These are phyloP conservation scores for Sporodiniella umbellata DNA, from an alignment of 371 early-diverging fungal genomes.

Conservation along the genomic window DNA sequence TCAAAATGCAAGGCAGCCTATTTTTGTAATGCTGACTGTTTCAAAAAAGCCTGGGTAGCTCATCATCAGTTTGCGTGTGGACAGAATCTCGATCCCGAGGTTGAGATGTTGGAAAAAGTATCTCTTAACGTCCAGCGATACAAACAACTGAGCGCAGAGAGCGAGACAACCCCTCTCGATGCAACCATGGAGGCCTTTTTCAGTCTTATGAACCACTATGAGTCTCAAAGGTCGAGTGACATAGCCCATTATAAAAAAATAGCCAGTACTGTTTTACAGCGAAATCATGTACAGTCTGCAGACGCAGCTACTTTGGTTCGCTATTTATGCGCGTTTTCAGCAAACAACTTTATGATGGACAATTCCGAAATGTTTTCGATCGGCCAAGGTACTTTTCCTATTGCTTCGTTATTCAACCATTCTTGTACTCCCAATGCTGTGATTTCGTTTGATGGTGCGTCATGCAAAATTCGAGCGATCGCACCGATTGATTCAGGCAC, in stretches of 20 bases:
- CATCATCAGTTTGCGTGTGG: slow-evolving; percentile 46
- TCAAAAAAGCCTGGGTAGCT: slow-evolving; percentile 46
- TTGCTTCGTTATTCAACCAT: slow-evolving; percentile 83
- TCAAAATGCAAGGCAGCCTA: slow-evolving; percentile 47
- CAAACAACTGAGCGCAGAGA: slow-evolving; percentile 8
- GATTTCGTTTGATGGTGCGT: slow-evolving; percentile 53
- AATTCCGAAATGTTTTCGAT: slow-evolving; percentile 64
- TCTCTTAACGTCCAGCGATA: slow-evolving; percentile 32
- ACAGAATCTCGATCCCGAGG: slow-evolving; percentile 16
- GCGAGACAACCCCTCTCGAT: slow-evolving; percentile 33
- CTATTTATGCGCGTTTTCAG: slow-evolving; percentile 62
- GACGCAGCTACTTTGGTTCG: slow-evolving; percentile 36
- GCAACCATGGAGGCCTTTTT: slow-evolving; percentile 46
- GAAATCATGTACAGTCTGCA: background rate
- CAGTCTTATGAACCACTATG: slow-evolving; percentile 33
- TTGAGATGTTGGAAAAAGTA: slow-evolving; percentile 44
- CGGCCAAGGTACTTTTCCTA: slow-evolving; percentile 78
- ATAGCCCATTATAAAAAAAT: slow-evolving; percentile 14
- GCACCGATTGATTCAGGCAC: slow-evolving; percentile 60
- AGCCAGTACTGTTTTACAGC: slow-evolving; percentile 1
- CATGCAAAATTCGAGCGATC: slow-evolving; percentile 59
- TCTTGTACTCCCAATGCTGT: slow-evolving; percentile 81
- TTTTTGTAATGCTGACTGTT: slow-evolving; percentile 44
- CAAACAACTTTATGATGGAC: slow-evolving; percentile 74
- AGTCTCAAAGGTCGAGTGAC: slow-evolving; percentile 22